Conservation (phyloP, 2,329 filamentous ascomycete species). For the Aspergillus nomiae region DNA sequence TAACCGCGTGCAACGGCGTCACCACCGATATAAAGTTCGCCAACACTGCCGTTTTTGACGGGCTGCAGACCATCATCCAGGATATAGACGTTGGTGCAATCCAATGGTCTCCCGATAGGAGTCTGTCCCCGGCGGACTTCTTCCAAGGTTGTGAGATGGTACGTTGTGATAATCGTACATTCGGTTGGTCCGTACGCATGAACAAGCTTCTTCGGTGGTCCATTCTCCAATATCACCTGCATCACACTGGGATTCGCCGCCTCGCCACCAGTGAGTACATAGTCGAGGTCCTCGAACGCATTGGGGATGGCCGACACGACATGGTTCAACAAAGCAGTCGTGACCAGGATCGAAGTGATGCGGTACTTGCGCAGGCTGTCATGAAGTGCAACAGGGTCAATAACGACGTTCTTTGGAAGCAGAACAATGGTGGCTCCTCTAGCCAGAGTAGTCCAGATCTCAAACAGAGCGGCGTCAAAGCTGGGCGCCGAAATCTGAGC, state of each 20-base stretch:
- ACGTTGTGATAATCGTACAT: not conserved
- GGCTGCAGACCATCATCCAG: slow-evolving; percentile 1
- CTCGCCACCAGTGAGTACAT: not conserved
- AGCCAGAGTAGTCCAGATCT: slow-evolving; percentile 1
- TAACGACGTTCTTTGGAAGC: not conserved
- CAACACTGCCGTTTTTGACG: not conserved
- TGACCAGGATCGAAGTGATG: not conserved
- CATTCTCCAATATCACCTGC: not conserved
- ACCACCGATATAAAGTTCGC: slow-evolving; percentile 1
- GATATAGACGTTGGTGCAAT: not conserved
- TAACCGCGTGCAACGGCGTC: not conserved
- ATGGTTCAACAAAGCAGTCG: not conserved
- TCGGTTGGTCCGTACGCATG: slow-evolving; percentile 4
- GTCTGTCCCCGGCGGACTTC: not conserved
- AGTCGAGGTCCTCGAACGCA: not conserved
- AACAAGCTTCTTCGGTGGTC: not conserved
- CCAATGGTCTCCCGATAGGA: not conserved
- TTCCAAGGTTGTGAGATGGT: not conserved
- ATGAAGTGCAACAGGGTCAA: not conserved
- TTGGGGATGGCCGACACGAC: not conserved
- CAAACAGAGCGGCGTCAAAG: slow-evolving; percentile 1
- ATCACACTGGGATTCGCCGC: not conserved
- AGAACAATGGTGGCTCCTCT: not conserved
- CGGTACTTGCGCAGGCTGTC: not conserved
- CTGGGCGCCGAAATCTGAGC: not conserved